These are phyloP conservation scores for Emergomyces pasteurianus DNA, from an alignment of 2,329 filamentous ascomycete genomes.

Conservation along the genomic window DNA sequence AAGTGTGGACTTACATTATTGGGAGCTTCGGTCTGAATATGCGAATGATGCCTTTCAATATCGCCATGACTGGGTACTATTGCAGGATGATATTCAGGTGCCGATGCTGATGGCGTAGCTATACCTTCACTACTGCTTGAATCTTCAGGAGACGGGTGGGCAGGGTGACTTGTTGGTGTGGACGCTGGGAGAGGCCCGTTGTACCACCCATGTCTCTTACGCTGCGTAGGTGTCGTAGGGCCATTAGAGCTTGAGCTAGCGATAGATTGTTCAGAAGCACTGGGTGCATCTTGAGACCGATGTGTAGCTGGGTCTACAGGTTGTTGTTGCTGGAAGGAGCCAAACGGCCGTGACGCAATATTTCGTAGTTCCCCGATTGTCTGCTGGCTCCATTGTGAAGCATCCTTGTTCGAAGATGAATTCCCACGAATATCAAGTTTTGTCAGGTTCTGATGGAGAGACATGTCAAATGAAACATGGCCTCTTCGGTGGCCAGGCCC, in stretches of 20 bases:
- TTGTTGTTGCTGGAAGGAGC: slow-evolving; percentile 23
- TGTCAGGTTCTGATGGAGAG: slow-evolving; percentile 33
- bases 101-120: slow-evolving; percentile 35
- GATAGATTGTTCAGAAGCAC: not conserved
- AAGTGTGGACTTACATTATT: slow-evolving; percentile 29
- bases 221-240: slow-evolving; percentile 13
- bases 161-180: slow-evolving; percentile 19
- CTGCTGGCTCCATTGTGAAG: slow-evolving; percentile 33
- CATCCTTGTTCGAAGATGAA: slow-evolving; percentile 22
- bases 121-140: slow-evolving; percentile 39
- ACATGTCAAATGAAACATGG: slow-evolving; percentile 39
- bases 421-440: slow-evolving; percentile 32
- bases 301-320: not conserved
- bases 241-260: not conserved
- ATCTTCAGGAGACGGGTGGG: slow-evolving; percentile 36
- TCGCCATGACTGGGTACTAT: slow-evolving; percentile 38
- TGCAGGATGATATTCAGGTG: slow-evolving; percentile 37
- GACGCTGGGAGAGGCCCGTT: slow-evolving; percentile 20
- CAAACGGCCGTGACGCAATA: slow-evolving; percentile 24
- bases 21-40: slow-evolving; percentile 24
- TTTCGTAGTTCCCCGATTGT: slow-evolving; percentile 31
- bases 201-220: slow-evolving; percentile 24
- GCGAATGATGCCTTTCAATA: slow-evolving; percentile 31
- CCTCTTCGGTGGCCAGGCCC: slow-evolving; percentile 33
- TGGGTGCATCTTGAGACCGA: not conserved